phyloP scores from a whole-genome alignment of 345 rosid species.

The Bruguiera sexangula region DNA sequence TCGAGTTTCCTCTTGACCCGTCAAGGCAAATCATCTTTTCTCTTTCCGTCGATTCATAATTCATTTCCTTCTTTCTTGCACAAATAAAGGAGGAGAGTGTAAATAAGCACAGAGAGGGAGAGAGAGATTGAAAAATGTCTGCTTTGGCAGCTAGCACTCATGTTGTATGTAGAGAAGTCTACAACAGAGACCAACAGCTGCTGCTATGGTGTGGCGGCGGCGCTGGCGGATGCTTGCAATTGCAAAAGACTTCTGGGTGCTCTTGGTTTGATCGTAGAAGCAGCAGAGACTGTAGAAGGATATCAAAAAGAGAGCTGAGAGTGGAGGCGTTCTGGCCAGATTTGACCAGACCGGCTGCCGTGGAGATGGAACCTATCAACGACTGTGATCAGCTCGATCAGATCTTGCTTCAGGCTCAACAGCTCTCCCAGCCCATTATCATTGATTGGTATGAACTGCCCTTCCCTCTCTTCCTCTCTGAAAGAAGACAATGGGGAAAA shows the following conservation, averaged over 20 bases:
- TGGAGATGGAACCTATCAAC: slow-evolving; percentile 74
- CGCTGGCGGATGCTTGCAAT: slow-evolving; percentile 19
- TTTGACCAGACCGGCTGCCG: slow-evolving; percentile 46
- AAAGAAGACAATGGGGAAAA: not conserved
- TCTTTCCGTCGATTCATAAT: no score
- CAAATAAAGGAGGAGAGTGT: no score
- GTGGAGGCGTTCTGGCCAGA: slow-evolving; percentile 53
- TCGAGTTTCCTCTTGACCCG: no score
- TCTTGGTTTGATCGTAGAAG: slow-evolving; percentile 28
- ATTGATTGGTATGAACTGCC: slow-evolving; percentile 61
- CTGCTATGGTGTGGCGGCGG: slow-evolving; percentile 31
- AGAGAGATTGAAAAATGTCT: slow-evolving; percentile 38
- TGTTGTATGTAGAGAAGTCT: slow-evolving; percentile 41
- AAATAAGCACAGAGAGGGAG: not conserved
- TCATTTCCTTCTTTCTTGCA: no score
- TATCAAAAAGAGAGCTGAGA: slow-evolving; percentile 39
- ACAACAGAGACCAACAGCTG: slow-evolving; percentile 41
- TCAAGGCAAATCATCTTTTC: no score
- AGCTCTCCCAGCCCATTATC: slow-evolving; percentile 65
- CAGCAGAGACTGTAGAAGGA: slow-evolving; percentile 34
- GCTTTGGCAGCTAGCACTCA: slow-evolving; percentile 48
- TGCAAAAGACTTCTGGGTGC: slow-evolving; percentile 34
- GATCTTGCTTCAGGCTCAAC: slow-evolving; percentile 51
- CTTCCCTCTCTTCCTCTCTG: not conserved
- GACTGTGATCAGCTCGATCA: slow-evolving; percentile 67